These are phyloP conservation scores for Talaromyces albobiverticillius DNA, from an alignment of 2,329 filamentous ascomycete genomes.

Conservation along the genomic window DNA sequence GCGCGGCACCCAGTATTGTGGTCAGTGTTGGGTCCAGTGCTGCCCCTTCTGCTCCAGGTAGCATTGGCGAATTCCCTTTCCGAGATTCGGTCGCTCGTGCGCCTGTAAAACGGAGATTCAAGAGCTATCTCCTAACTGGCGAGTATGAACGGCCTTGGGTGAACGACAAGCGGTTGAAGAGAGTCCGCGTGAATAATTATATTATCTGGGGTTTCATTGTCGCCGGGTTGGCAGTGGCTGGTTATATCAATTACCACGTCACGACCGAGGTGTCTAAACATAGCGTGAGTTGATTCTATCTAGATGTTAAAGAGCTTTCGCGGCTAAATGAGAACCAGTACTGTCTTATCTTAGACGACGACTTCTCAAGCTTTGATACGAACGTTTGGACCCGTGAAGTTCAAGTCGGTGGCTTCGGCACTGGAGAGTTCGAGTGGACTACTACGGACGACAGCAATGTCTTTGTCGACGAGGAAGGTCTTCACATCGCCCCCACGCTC, in stretches of 20 bases:
- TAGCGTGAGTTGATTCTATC: conserved; percentile 13
- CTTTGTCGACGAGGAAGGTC: conserved; percentile 48
- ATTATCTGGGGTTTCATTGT: conserved; percentile 12
- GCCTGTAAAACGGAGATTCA: conserved; percentile 13
- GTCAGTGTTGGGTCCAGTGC: conserved; percentile 4
- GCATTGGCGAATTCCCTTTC: conserved; percentile 1
- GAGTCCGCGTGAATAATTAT: conserved; percentile 10
- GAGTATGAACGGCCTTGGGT: conserved; percentile 15
- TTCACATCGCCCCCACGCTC: conserved; percentile 56
- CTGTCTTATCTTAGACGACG: conserved; percentile 52
- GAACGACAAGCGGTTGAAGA: conserved; percentile 14
- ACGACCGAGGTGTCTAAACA: conserved; percentile 18
- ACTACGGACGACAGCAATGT: conserved; percentile 49
- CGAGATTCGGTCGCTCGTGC: conserved; percentile 6
- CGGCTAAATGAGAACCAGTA: conserved; percentile 32
- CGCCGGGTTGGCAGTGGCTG: conserved; percentile 27
- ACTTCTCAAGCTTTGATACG: conserved; percentile 47
- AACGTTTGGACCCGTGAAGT: conserved; percentile 52
- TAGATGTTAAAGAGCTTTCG: neutral
- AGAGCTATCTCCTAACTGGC: conserved; percentile 12
- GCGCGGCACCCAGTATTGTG: conserved; percentile 8
- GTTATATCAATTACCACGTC: conserved; percentile 31
- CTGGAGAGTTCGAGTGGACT: conserved; percentile 56
- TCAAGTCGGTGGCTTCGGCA: conserved; percentile 47
- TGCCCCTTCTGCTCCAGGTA: conserved; percentile 1